Evolutionary conservation across 192 early-diverging fungal genomes (phyloP), one percentile per base, ranked within the genome.

Genomic region (Backusella circina): DNA sequence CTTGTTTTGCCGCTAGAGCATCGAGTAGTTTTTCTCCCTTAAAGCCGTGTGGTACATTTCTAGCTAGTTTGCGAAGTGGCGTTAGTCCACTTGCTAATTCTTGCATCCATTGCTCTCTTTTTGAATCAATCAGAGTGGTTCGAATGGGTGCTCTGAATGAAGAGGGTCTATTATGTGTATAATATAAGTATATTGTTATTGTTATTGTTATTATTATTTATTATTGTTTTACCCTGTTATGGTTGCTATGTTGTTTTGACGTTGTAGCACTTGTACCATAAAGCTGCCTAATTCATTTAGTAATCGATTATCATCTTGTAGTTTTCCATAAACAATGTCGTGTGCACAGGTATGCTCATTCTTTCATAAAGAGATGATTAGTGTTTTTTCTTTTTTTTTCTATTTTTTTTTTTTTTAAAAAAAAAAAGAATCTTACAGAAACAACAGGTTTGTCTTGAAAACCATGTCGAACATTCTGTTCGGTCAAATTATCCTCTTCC

Each of bases 1-100:
- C 90, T 33, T 80, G 77, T 38, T 87, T 79, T 47, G 75, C 66
- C 7, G 84, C 78, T 70, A 93, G 74, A 15, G 82, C 61, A 16
- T 92, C 91, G 6, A 93, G 66, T 50, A 94, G 74, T 21, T 87
- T 84, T 18, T 89, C 89, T 10, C 88, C 87, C 18, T 92, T 90
- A 67, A 90, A 82, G 13, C 88, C 86, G 76, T 86, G 86, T 15
- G 88, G 88, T 9, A 89, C 82, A 71, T 77, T 86, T 51, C 75
- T 75, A n/a, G 84, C 83, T 2, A 89, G 71, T 66, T 84, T 82
- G 39, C 83, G 81, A 5, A 89, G 66, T 5, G 86, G 79, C 0
- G 77, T 76, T 44, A 79, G 73, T 23, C 79, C 77, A 38, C 70
- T 77, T 36, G 88, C 82, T 2, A 89, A 72, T 18, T 86, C 83